Evolutionary conservation across 495 filamentous ascomycete genomes (phyloP).

Genomic region (Cladorrhinum samala): DNA sequence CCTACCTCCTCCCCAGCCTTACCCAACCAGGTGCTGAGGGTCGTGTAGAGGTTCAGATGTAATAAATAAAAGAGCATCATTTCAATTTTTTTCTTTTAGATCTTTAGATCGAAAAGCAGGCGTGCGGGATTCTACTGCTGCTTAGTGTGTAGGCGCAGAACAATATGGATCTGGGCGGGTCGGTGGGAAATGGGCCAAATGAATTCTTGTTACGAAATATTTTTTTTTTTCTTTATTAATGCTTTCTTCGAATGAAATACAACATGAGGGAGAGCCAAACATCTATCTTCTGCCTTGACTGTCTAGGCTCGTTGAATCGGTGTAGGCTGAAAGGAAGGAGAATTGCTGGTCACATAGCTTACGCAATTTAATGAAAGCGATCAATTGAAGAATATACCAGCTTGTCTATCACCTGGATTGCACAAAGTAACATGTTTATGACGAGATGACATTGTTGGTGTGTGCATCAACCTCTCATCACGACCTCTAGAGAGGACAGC

Average conservation of each 20-base stretch:
- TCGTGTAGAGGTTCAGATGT: constrained; percentile 72
- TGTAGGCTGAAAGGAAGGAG: too few relatives aligned
- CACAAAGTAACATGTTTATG: too few relatives aligned
- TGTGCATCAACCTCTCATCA: too few relatives aligned
- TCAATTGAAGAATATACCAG: too few relatives aligned
- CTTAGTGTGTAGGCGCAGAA: background rate
- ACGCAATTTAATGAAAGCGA: too few relatives aligned
- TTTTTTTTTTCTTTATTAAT: too few relatives aligned
- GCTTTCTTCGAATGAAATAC: background rate
- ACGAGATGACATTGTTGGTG: too few relatives aligned
- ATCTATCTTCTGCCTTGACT: background rate
- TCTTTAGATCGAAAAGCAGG: background rate
- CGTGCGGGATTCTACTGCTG: background rate
- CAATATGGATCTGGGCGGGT: background rate
- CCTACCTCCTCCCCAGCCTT: constrained; percentile 85
- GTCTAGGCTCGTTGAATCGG: too few relatives aligned
- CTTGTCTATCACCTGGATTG: too few relatives aligned
- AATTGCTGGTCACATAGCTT: too few relatives aligned
- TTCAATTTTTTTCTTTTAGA: background rate
- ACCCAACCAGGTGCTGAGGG: constrained; percentile 75
- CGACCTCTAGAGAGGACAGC: too few relatives aligned
- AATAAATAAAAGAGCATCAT: constrained; percentile 3
- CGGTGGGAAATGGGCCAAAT: background rate
- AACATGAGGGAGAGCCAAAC: background rate
- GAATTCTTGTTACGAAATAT: background rate